Conservation (phyloP, 306 rosid species). For the Ziziphus jujuba region DNA sequence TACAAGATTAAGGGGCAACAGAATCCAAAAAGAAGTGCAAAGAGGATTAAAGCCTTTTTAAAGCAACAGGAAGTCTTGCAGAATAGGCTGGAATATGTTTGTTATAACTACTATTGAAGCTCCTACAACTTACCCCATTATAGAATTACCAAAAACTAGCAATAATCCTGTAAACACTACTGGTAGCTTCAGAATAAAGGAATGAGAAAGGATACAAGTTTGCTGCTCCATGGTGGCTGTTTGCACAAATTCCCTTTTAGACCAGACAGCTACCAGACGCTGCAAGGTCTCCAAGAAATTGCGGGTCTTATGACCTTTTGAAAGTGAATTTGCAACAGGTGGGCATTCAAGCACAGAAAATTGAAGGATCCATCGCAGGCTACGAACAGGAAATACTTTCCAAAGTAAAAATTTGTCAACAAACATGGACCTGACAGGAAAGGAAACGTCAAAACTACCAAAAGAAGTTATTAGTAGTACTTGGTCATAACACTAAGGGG, state of each 20-base stretch:
- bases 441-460: constrained; percentile 22
- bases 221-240: constrained; percentile 84
- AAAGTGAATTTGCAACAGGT: constrained; percentile 47
- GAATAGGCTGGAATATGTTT: not conserved
- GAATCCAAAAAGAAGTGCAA: constrained; percentile 1
- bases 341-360: constrained; percentile 72
- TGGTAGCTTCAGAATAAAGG: constrained; percentile 5
- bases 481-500: not conserved
- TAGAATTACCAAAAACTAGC: constrained; percentile 1
- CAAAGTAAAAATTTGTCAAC: constrained; percentile 82
- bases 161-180: not conserved
- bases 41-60: not conserved
- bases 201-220: constrained; percentile 77
- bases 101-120: not conserved
- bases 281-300: constrained; percentile 53
- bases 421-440: constrained; percentile 69
- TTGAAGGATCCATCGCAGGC: constrained; percentile 94
- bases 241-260: constrained; percentile 85
- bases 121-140: constrained; percentile 9
- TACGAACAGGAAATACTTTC: constrained; percentile 86
- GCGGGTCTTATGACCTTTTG: constrained; percentile 35
- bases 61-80: not conserved
- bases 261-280: constrained; percentile 69
- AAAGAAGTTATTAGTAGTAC: not conserved
- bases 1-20: constrained; percentile 43